Percentiles rank a stretch among this genome's conserved stretches.
Evolutionary conservation across 2,329 filamentous ascomycete genomes (phyloP).

Genomic region (Cladosporium oxysporum): DNA sequence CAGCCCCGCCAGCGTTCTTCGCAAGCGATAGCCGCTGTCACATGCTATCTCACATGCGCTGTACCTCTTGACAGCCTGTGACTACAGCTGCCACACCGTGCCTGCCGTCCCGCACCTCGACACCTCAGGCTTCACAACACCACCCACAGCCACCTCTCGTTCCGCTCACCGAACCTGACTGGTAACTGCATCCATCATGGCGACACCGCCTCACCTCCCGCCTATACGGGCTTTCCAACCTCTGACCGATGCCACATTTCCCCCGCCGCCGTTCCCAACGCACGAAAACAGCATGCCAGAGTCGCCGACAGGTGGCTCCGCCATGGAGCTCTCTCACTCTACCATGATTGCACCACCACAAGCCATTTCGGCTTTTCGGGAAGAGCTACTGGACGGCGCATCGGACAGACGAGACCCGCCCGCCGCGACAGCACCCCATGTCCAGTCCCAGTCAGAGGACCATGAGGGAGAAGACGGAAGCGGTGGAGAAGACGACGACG

Average conservation of each 20-base stretch:
- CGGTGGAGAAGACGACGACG: constrained; percentile 24
- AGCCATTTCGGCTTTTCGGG: constrained; percentile 4
- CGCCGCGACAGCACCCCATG: neutral
- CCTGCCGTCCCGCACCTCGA: neutral
- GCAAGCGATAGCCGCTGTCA: neutral
- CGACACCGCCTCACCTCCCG: constrained; percentile 16
- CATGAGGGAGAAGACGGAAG: constrained; percentile 26
- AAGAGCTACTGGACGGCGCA: constrained; percentile 4
- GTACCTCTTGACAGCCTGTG: neutral
- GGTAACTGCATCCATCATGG: constrained; percentile 2
- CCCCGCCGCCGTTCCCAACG: constrained; percentile 10
- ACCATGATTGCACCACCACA: constrained; percentile 19
- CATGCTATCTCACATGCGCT: constrained; percentile 15
- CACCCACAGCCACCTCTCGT: neutral
- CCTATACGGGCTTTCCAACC: constrained; percentile 18
- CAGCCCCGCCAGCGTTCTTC: neutral
- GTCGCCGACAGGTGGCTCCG: constrained; percentile 8
- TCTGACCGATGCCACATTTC: constrained; percentile 10
- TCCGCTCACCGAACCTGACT: neutral
- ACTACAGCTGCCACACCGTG: neutral
- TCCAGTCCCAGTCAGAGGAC: constrained; percentile 1
- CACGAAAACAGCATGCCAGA: constrained; percentile 11
- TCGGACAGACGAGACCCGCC: constrained; percentile 5
- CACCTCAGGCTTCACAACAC: neutral
- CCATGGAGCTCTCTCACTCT: constrained; percentile 19